These are phyloP conservation scores for Pyrrhoderma lamaoense DNA, from an alignment of 1,284 basidiomycete genomes.

Conservation along the genomic window DNA sequence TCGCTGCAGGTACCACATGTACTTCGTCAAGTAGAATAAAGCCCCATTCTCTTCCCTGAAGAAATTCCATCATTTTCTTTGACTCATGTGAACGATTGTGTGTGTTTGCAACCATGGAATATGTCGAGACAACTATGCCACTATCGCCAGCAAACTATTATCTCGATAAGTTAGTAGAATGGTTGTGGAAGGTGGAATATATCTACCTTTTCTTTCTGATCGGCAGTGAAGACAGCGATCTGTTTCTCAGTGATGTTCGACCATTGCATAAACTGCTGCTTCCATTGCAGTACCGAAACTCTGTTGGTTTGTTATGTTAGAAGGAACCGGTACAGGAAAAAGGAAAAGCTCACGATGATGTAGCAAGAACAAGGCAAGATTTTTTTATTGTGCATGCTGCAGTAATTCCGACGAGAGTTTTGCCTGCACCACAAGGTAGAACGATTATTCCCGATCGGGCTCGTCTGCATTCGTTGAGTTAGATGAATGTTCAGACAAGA, in stretches of 20 bases:
- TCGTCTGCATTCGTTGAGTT: conserved; percentile 48
- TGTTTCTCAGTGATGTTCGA: conserved; percentile 93
- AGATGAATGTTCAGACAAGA: conserved; percentile 9
- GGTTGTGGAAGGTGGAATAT: not conserved
- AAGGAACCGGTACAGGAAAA: conserved; percentile 18
- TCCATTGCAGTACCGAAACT: conserved; percentile 98
- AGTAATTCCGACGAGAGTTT: conserved; percentile 98
- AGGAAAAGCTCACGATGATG: conserved; percentile 72
- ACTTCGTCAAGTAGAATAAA: conserved; percentile 95
- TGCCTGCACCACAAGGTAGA: conserved; percentile 96
- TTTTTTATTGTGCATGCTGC: conserved; percentile 99
- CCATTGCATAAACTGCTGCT: conserved; percentile 94
- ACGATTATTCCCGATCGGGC: conserved; percentile 98
- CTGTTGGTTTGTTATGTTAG: conserved; percentile 44
- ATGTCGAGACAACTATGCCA: conserved; percentile 94
- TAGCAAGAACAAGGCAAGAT: conserved; percentile 95
- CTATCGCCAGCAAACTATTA: conserved; percentile 84
- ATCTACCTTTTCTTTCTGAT: conserved; percentile 88
- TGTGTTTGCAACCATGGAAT: conserved; percentile 97
- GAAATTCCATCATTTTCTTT: conserved; percentile 98
- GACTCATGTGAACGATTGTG: conserved; percentile 94
- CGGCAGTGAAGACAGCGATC: conserved; percentile 92
- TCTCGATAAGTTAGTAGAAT: not conserved
- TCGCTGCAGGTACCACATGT: conserved; percentile 94
- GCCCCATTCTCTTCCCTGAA: conserved; percentile 89